Base-by-base conservation (phyloP, 1,139 yeast species). In the Hansenula sp. region DNA sequence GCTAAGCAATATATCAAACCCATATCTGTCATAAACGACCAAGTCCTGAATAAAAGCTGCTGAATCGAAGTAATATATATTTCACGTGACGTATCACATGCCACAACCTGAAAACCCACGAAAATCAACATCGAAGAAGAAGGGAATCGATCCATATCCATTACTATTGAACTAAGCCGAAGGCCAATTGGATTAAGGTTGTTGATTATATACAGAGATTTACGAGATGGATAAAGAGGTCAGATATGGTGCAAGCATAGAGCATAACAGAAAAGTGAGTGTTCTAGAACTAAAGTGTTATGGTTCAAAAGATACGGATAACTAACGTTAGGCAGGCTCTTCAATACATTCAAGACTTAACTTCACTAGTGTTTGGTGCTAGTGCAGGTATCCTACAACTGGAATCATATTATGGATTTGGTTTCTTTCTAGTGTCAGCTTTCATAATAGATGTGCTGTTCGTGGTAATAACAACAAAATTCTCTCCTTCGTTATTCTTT, bases 331-430 rank as follows among this genome's bases (percentile, higher is more conserved):
- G 44, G 36, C 38, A 70, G 63, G 66, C 73, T 41, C 61, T 81
- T 28, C 76, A 74, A 42, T 72, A 72, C 49, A 67, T 84, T 12
- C 80, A 83, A 45, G 93, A 86, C 58, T 69, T 83, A 11, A 75
- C 86, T 43, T 75, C 89, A 15, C 68, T 88, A 42, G 72, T 77
- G 3, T 71, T 80, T 42, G 96, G 96, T 2, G 66, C 81, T 2
- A 81, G 80, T 7, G 83, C 90, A 1, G 96, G 96, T 0, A 74
- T 84, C 19, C 65, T 87, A 40, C 80, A 84, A 40, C 66, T 87
- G 40, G 89, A 86, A 55, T 78, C 93, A 0, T 52, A 71, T 29
- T 49, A 69, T 38, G 96, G 96, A 10, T 77, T 86, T 52, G 53
- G 67, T 5, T 77, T 83, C 60, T 88, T 84, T 55, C 41, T 78